A percentile compares a stretch with the other conserved stretches of the same genome.
Conservation (phyloP, 345 rosid species). For the Hirschfeldia incana region DNA sequence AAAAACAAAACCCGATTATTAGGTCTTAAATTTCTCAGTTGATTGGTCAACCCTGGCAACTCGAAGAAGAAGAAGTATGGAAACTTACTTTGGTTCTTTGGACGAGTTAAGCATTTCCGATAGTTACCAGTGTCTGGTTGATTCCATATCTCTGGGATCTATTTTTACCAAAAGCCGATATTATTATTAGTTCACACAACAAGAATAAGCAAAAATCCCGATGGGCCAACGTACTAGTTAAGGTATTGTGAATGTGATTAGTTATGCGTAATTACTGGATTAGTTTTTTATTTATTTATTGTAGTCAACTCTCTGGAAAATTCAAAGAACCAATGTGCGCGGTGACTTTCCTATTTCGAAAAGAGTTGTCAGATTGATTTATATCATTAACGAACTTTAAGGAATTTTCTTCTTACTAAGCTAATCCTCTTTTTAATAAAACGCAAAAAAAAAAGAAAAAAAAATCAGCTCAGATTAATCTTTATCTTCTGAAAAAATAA, state of each 20-base stretch:
- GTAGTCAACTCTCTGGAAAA: conserved; percentile 36
- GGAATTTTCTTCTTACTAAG: not conserved
- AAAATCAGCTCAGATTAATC: not conserved
- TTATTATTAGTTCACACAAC: not conserved
- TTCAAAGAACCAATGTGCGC: conserved; percentile 18
- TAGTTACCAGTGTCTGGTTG: conserved; percentile 44
- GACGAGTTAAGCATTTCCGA: conserved; percentile 51
- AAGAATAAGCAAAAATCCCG: not conserved
- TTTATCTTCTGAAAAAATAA: not conserved
- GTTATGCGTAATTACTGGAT: conserved; percentile 9
- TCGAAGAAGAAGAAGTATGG: not conserved
- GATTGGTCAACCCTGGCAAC: too few relatives aligned
- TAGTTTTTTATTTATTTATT: not conserved
- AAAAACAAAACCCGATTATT: not conserved
- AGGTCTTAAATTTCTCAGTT: not conserved
- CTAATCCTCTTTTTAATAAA: conserved; percentile 13
- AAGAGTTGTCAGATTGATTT: not conserved
- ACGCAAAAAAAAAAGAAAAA: not conserved
- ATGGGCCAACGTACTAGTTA: not conserved
- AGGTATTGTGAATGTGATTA: not conserved
- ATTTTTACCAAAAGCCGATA: not conserved
- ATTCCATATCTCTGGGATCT: conserved; percentile 61
- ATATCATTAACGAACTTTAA: conserved; percentile 11
- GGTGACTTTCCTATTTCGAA: conserved; percentile 11
- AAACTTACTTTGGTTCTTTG: conserved; percentile 47